Evolutionary conservation across 768 basidiomycete species (phyloP).

Genomic region (Mrakia blollopis): DNA sequence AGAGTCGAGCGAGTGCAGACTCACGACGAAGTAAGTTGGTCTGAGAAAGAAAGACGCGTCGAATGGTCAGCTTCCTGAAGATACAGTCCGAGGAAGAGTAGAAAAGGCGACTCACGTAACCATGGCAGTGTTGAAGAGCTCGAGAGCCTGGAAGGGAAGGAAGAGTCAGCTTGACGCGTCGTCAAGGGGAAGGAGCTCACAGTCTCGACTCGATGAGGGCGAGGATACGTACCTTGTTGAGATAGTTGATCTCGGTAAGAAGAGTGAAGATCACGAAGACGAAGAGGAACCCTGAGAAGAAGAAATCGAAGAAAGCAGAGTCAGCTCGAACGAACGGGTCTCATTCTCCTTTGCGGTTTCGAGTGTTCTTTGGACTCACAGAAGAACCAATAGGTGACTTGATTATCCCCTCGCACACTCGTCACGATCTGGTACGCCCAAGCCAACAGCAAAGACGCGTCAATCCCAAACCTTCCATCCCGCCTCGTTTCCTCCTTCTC

Average conservation of each 20-base stretch:
- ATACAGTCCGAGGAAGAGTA: too few relatives aligned
- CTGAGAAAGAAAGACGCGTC: slow-evolving; percentile 22
- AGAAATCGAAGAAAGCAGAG: background rate
- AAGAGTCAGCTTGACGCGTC: background rate
- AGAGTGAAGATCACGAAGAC: slow-evolving; percentile 79
- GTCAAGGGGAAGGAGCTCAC: too few relatives aligned
- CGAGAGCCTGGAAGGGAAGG: slow-evolving; percentile 74
- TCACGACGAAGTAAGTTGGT: slow-evolving; percentile 47
- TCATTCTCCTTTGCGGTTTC: too few relatives aligned
- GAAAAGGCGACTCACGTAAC: slow-evolving; percentile 33
- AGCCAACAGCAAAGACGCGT: background rate
- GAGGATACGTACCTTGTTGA: slow-evolving; percentile 80
- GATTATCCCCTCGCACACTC: slow-evolving; percentile 47
- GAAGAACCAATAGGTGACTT: slow-evolving; percentile 86
- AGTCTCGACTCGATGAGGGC: too few relatives aligned
- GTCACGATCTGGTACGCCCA: slow-evolving; percentile 60
- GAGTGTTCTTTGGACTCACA: background rate
- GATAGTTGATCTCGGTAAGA: slow-evolving; percentile 86
- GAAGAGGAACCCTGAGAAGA: slow-evolving; percentile 41
- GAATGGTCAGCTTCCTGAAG: too few relatives aligned
- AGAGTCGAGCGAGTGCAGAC: background rate
- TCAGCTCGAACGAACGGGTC: background rate
- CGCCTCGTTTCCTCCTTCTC: background rate
- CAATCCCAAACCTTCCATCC: background rate
- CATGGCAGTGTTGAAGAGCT: slow-evolving; percentile 71